Percentiles rank a stretch among this genome's conserved stretches.
Conservation (phyloP, 495 filamentous ascomycete genomes). For the Trypethelium eluteriae region DNA sequence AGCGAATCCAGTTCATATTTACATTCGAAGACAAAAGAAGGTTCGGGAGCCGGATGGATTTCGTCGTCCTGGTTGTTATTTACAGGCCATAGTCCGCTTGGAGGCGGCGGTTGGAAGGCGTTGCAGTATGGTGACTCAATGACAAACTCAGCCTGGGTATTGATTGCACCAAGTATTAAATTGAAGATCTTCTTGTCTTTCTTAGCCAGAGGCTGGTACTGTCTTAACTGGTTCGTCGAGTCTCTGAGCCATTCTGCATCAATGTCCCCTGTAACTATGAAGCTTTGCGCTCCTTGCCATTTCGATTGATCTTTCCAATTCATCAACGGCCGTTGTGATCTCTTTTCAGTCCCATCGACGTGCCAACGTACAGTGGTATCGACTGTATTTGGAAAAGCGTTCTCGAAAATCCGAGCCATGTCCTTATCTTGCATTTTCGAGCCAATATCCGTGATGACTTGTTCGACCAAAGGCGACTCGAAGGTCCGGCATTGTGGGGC, state of each 20-base stretch:
- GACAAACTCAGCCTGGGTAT: slow-evolving; percentile 90
- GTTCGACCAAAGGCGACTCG: slow-evolving; percentile 72
- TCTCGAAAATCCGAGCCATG: slow-evolving; percentile 87
- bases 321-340: neutral
- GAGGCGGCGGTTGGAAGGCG: slow-evolving; percentile 89
- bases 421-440: slow-evolving; percentile 76
- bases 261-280: slow-evolving; percentile 98
- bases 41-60: slow-evolving; percentile 83
- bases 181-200: slow-evolving; percentile 66
- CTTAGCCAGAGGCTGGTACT: slow-evolving; percentile 78
- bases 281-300: slow-evolving; percentile 82
- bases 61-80: slow-evolving; percentile 69
- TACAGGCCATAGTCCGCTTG: slow-evolving; percentile 61
- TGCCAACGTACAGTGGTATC: slow-evolving; percentile 88
- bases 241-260: slow-evolving; percentile 97
- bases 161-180: slow-evolving; percentile 89
- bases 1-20: slow-evolving; percentile 98
- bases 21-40: slow-evolving; percentile 84
- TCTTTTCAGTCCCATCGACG: slow-evolving; percentile 43
- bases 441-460: slow-evolving; percentile 76
- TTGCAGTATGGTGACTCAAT: slow-evolving; percentile 96
- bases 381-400: slow-evolving; percentile 92
- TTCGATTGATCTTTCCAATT: slow-evolving; percentile 25
- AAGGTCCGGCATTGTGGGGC: slow-evolving; percentile 78
- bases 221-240: slow-evolving; percentile 88